A percentile compares a stretch with the other conserved stretches of the same genome.
These are phyloP conservation scores for Marasmius sp. DNA, from an alignment of 1,284 basidiomycete genomes.

Conservation along the genomic window DNA sequence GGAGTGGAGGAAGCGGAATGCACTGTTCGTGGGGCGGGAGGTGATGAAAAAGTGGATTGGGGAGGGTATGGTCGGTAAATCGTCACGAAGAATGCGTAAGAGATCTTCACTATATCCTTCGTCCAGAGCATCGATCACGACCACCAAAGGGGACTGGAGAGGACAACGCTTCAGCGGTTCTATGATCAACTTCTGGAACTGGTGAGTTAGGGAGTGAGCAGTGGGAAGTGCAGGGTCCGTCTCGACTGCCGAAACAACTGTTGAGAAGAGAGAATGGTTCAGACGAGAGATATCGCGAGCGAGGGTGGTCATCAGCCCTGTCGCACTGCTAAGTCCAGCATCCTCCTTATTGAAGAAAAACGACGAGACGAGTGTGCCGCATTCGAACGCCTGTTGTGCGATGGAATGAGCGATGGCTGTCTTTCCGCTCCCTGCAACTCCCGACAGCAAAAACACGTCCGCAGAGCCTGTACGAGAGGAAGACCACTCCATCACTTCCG, in stretches of 20 bases:
- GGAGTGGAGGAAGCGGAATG: not conserved
- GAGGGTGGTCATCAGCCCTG: slow-evolving; percentile 14
- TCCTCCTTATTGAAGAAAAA: slow-evolving; percentile 18
- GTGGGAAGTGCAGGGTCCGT: slow-evolving; percentile 5
- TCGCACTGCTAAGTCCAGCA: slow-evolving; percentile 5
- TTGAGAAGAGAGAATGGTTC: slow-evolving; percentile 1
- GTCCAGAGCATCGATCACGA: slow-evolving; percentile 19
- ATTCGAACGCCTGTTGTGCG: slow-evolving; percentile 13
- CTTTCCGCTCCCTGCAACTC: slow-evolving; percentile 21
- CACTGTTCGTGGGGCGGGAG: slow-evolving; percentile 8
- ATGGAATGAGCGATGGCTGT: slow-evolving; percentile 21
- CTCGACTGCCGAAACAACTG: slow-evolving; percentile 8
- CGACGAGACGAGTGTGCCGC: slow-evolving; percentile 12
- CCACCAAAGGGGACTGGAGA: slow-evolving; percentile 6
- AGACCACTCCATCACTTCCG: slow-evolving; percentile 16
- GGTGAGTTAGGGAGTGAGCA: slow-evolving; percentile 10
- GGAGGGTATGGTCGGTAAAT: slow-evolving; percentile 12
- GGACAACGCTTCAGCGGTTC: slow-evolving; percentile 5
- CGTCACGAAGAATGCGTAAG: slow-evolving; percentile 14
- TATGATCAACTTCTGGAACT: slow-evolving; percentile 19
- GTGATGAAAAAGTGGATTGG: slow-evolving; percentile 20
- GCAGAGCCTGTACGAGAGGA: not conserved
- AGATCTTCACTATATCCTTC: slow-evolving; percentile 16
- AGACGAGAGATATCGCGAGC: slow-evolving; percentile 14
- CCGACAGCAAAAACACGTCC: slow-evolving; percentile 15